A percentile compares a stretch with the other conserved stretches of the same genome.
These are phyloP conservation scores for Coemansia biformis DNA, from an alignment of 192 early-diverging fungal genomes.

Conservation along the genomic window DNA sequence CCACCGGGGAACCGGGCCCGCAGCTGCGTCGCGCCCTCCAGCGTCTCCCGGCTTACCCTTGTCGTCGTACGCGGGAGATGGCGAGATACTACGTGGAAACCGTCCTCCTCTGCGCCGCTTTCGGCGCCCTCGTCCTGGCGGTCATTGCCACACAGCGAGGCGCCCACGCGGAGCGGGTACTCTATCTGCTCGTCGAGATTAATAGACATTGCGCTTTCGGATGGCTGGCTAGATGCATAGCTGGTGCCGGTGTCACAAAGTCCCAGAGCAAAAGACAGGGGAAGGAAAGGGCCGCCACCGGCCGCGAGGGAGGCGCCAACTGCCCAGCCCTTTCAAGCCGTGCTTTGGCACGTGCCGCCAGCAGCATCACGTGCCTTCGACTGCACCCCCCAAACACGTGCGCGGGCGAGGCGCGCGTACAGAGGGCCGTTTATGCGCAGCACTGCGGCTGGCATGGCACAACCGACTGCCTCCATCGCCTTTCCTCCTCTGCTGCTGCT, in stretches of 20 bases:
- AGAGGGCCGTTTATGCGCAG: too few species aligned
- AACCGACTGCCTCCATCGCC: background rate
- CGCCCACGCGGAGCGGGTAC: constrained; percentile 24
- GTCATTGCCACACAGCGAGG: constrained; percentile 9
- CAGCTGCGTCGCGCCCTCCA: constrained; percentile 22
- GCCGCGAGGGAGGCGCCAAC: too few species aligned
- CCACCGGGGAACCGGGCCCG: constrained; percentile 18
- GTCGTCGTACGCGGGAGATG: constrained; percentile 42
- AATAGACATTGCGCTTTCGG: constrained; percentile 22
- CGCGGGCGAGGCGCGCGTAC: too few species aligned
- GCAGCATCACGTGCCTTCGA: background rate
- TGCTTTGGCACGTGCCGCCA: too few species aligned
- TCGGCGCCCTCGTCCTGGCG: background rate
- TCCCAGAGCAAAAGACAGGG: too few species aligned
- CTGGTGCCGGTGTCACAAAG: too few species aligned
- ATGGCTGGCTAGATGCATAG: too few species aligned
- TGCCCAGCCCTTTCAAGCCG: too few species aligned
- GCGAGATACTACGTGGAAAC: constrained; percentile 37
- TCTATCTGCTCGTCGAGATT: constrained; percentile 40
- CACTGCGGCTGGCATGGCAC: too few species aligned
- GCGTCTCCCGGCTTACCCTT: constrained; percentile 35
- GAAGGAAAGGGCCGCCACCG: too few species aligned
- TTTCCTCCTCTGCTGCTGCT: background rate
- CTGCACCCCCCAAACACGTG: too few species aligned
- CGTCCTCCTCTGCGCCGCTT: constrained; percentile 9